phyloP scores from a whole-genome alignment of 306 rosid species.

The Cicer bijugum region DNA sequence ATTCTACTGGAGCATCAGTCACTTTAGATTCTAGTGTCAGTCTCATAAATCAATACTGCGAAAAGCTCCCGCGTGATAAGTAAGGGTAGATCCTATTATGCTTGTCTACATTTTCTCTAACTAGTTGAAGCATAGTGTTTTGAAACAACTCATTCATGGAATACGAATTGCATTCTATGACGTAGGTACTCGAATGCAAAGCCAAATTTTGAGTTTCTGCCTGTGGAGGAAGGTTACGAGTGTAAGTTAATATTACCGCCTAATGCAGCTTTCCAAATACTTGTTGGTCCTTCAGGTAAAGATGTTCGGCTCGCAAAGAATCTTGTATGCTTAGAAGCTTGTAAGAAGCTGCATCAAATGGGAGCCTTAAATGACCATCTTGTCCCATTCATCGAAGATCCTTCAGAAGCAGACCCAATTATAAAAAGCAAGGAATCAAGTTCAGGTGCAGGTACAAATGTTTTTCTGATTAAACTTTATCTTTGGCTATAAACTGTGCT shows the following conservation, averaged over 20 bases:
- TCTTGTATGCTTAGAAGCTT: slow-evolving; percentile 91
- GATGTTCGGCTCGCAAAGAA: slow-evolving; percentile 64
- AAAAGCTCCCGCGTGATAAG: slow-evolving; percentile 71
- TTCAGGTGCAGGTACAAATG: slow-evolving; percentile 68
- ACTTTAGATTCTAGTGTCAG: slow-evolving; percentile 70
- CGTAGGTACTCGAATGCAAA: slow-evolving; percentile 63
- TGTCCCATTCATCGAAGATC: slow-evolving; percentile 58
- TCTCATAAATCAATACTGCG: slow-evolving; percentile 71
- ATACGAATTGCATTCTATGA: slow-evolving; percentile 43
- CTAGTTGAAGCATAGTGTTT: slow-evolving; percentile 37
- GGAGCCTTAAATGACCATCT: slow-evolving; percentile 87
- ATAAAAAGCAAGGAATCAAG: slow-evolving; percentile 55
- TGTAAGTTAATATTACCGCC: slow-evolving; percentile 74
- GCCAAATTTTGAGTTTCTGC: slow-evolving; percentile 57
- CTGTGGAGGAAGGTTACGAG: slow-evolving; percentile 55
- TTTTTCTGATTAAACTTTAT: slow-evolving; percentile 30
- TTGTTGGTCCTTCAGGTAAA: slow-evolving; percentile 69
- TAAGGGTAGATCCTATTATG: slow-evolving; percentile 47
- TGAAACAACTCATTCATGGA: slow-evolving; percentile 7
- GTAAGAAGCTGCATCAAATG: slow-evolving; percentile 82
- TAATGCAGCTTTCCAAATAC: slow-evolving; percentile 72
- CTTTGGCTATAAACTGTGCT: slow-evolving; percentile 10
- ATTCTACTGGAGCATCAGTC: slow-evolving; percentile 75
- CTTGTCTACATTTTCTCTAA: slow-evolving; percentile 25
- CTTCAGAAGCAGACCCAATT: slow-evolving; percentile 47